Percentiles rank a stretch among this genome's conserved stretches.
Conservation (phyloP, 176 grass and related monocot genomes). For the Microstegium vimineum region DNA sequence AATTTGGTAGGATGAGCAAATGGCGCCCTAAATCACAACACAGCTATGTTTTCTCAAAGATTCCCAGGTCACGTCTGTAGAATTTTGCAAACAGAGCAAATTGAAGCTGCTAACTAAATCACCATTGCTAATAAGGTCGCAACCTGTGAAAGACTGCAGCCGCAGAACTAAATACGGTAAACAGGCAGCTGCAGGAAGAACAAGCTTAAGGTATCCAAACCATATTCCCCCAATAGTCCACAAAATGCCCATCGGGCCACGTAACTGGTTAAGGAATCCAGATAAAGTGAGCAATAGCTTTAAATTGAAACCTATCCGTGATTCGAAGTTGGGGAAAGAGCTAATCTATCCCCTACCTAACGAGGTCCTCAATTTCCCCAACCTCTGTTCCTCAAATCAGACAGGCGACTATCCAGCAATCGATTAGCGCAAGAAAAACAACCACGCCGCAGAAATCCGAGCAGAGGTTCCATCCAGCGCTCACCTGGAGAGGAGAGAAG, state of each 20-base stretch:
- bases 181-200: background rate
- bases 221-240: background rate
- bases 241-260: background rate
- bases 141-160: background rate
- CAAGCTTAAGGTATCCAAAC: background rate
- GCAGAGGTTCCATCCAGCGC: background rate
- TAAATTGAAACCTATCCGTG: background rate
- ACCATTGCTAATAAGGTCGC: background rate
- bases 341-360: background rate
- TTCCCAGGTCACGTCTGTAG: background rate
- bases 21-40: background rate
- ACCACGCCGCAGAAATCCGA: background rate
- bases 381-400: background rate
- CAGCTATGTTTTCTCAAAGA: background rate
- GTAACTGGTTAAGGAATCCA: background rate
- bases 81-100: background rate
- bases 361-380: background rate
- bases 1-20: background rate
- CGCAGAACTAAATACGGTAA: background rate
- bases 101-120: background rate
- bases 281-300: background rate
- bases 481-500: background rate
- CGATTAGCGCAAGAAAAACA: background rate
- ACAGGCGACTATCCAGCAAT: background rate
- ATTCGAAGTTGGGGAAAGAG: background rate